phyloP scores from a whole-genome alignment of 2,329 filamentous ascomycete genomes.

The Orbilia javanica region DNA sequence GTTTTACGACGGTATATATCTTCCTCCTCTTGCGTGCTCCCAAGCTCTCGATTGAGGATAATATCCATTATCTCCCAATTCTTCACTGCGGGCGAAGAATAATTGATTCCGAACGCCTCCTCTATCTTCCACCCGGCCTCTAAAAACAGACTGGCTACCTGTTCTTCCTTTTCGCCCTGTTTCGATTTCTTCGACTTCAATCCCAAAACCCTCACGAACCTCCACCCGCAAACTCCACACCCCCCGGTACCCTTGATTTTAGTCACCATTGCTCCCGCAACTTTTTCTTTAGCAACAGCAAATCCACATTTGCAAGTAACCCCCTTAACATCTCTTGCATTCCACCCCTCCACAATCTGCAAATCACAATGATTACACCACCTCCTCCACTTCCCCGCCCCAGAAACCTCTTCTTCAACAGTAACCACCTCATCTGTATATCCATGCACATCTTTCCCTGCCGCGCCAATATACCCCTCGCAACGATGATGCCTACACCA shows the following conservation, averaged over 20 bases:
- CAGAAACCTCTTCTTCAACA: background rate
- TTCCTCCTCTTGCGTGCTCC: slow-evolving; percentile 1
- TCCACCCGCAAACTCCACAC: background rate
- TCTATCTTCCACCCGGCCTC: background rate
- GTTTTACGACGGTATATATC: background rate
- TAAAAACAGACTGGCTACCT: background rate
- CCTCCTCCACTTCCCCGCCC: background rate
- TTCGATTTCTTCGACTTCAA: background rate
- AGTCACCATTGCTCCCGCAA: background rate
- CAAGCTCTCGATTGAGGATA: background rate
- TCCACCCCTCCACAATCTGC: background rate
- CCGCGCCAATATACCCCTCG: background rate
- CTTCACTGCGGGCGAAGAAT: background rate
- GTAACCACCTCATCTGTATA: background rate
- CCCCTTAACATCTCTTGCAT: background rate
- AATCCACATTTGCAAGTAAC: background rate
- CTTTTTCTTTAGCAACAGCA: background rate
- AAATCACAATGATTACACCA: slow-evolving; percentile 9
- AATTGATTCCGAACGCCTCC: background rate
- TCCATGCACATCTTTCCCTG: background rate
- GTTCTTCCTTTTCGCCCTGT: background rate
- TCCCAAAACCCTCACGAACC: background rate
- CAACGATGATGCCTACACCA: background rate
- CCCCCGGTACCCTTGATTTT: background rate
- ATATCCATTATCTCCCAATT: background rate